Percentiles rank a stretch among this genome's conserved stretches.
Conservation (phyloP, 371 early-diverging fungal species). For the Rhizopus delemar region DNA sequence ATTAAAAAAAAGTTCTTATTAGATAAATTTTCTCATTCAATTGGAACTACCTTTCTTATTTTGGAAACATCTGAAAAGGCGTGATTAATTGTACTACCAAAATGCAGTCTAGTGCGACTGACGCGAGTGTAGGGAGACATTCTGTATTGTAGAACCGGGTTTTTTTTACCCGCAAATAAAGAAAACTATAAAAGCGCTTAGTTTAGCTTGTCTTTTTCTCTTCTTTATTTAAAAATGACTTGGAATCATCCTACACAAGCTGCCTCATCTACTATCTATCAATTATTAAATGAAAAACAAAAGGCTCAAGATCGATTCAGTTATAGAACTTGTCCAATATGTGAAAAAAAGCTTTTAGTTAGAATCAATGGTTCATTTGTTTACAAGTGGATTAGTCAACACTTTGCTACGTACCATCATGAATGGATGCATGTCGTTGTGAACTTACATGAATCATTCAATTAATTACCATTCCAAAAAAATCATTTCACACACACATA, state of each 20-base stretch:
- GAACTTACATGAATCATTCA: conserved; percentile 29
- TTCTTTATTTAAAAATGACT: background rate
- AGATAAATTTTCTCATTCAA: no score
- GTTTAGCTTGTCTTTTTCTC: background rate
- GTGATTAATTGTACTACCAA: no score
- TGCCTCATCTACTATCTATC: background rate
- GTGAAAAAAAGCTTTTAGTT: conserved; percentile 42
- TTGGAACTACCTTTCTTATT: no score
- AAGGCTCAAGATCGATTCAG: background rate
- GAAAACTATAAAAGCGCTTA: no score
- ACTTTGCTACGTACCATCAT: conserved; percentile 47
- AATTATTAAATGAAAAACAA: background rate
- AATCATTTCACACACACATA: no score
- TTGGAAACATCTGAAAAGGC: no score
- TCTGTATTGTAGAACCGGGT: no score
- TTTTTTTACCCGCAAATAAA: no score
- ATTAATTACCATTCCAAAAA: no score
- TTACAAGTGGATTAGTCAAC: conserved; percentile 49
- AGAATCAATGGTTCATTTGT: conserved; percentile 50
- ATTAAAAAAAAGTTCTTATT: no score
- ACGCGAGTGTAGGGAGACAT: no score
- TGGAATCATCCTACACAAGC: background rate
- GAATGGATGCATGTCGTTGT: conserved; percentile 54
- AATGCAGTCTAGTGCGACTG: no score
- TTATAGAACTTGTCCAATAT: conserved; percentile 50